Evolutionary conservation across 1,284 basidiomycete genomes (phyloP), one percentile per base, ranked within the genome.

Genomic region (Heimioporus retisporus): DNA sequence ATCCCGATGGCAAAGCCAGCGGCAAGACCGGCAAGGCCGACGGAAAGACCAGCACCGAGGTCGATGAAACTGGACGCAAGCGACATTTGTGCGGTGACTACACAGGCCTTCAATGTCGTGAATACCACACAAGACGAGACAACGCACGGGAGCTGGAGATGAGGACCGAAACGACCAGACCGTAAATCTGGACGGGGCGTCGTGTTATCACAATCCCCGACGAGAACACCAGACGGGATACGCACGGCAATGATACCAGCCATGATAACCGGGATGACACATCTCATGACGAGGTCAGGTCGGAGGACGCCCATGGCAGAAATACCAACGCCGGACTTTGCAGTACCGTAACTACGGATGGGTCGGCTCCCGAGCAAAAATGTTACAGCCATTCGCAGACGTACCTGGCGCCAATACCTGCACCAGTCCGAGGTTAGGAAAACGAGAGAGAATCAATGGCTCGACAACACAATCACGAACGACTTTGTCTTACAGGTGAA

Each of bases 321-420:
- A 79, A 99, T 98, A 81, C 97, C 98, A 76, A 99, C 97, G 79
- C 97, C 97, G 76, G 97, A 98, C 86, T 99, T 99, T 77, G 97
- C 96, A 48, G 97, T 99, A 71, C 97, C 97, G 86, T 93, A 94
- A 85, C 92, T 93, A 25, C 18, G 31, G 44, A 42, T 44, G 19
- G n/a, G 65, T 71, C 42, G 69, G 63, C 50, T 64, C 3, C 7
- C 28, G 23, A 4, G 25, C 8, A n/a, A 63, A 51, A 57, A 10
- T 53, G 53, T 23, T 3, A 50, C 6, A 31, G 16, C 44, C 2
- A 42, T 53, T 40, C 54, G 6, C 1, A n/a, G 35, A 64, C 76
- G 21, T 43, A 80, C 78, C 79, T 77, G 48, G 76, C 79, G 8
- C 79, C 76, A 25, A 77, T 78, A 31, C 77, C 76, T 77, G 31